Percentiles rank a stretch among this genome's conserved stretches.
Evolutionary conservation across 257 asterid genomes (phyloP).

Genomic region (Thymus mandschuricus): DNA sequence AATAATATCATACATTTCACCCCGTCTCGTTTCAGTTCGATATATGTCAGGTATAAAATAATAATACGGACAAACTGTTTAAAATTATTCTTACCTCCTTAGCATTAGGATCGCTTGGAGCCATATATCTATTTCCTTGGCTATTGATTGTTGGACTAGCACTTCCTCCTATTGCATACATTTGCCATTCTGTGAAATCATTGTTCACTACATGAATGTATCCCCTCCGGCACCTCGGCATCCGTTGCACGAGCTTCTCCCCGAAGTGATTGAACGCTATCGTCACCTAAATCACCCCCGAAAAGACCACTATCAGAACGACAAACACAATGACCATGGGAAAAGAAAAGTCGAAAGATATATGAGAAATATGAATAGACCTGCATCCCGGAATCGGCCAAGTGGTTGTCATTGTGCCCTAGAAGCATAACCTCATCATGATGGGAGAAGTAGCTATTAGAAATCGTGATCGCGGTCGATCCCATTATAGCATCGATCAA

Average conservation of each 20-base stretch:
- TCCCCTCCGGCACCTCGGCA: conserved; percentile 73
- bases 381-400: conserved; percentile 87
- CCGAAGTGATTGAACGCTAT: conserved; percentile 73
- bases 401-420: conserved; percentile 65
- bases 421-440: conserved; percentile 88
- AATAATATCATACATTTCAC: conserved; percentile 20
- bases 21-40: background rate
- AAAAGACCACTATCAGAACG: background rate
- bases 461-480: conserved; percentile 79
- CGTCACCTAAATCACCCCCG: conserved; percentile 45
- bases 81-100: conserved; percentile 49
- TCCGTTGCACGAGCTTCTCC: conserved; percentile 63
- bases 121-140: conserved; percentile 65
- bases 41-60: too few species aligned
- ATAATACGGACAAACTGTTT: too few species aligned
- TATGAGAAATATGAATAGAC: conserved; percentile 33
- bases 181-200: conserved; percentile 66
- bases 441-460: conserved; percentile 69
- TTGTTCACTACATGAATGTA: conserved; percentile 73
- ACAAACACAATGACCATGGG: background rate
- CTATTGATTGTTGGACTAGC: conserved; percentile 69
- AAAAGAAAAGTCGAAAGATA: background rate
- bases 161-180: conserved; percentile 76
- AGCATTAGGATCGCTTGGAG: conserved; percentile 56
- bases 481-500: conserved; percentile 81